Evolutionary conservation across 257 asterid species (phyloP), one percentile per base, ranked within the genome.

Genomic region (Euphrasia confusa): DNA sequence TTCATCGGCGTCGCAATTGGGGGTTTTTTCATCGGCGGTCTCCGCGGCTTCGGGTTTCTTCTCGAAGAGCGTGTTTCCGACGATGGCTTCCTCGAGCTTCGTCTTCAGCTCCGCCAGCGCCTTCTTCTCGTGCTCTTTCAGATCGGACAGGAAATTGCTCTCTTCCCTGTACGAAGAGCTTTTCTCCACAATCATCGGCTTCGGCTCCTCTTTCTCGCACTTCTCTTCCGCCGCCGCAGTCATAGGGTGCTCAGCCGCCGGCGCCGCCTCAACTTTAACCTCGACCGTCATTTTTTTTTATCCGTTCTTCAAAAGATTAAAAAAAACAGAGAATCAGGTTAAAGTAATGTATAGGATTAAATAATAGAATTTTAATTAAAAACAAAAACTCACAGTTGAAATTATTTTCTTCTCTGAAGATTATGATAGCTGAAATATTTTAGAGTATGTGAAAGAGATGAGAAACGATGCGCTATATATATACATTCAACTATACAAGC

Each of bases 101-200:
- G 84, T 54, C 71, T 84, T 84, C 58, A 87, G 74, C 39, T 84
- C 95, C 33, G 44, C 71, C 65, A 87, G 66, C 1, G 90, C 86
- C 74, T 84, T 87, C 71, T 65, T 82, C 70, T 87, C 95, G 64
- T 71, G 70, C 39, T 82, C 93, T 6, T 82, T 87, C 13, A 87
- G 79, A 77, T 87, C 90, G 61, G 90, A 77, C 58, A 64, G 81
- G 14, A 82, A 69, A 58, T 79, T 82, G 83, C 88, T 87, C 78
- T 87, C 93, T 55, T 87, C 95, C 72, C 95, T 84, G 74, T 87
- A 87, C 14, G 95, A 84, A 67, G 90, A 74, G 69, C 84, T 78
- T 58, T 82, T 87, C 72, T 77, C 88, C 37, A 87, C 83, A 18
- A 60, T 7, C 56, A 72, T 77, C 8, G 76, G 69, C 58, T 75